Conservation (phyloP, 2,329 filamentous ascomycete species). For the Ascochyta viciae-villosae region DNA sequence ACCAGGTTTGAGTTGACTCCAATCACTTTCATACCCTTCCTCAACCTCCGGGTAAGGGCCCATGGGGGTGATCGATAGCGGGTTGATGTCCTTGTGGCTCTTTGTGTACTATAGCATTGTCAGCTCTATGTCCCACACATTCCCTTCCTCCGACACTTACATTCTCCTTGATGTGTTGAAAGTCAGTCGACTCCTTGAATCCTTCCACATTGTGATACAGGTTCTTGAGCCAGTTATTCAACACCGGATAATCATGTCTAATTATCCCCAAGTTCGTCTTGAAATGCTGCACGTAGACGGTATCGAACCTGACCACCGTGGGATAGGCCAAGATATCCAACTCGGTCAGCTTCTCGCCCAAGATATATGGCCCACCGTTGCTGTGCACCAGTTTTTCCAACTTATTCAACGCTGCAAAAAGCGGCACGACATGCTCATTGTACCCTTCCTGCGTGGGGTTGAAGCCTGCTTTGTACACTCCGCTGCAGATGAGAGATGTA, state of each 20-base stretch:
- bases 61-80: constrained; percentile 66
- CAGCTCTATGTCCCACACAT: background rate
- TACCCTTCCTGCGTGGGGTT: constrained; percentile 63
- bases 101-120: constrained; percentile 59
- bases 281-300: constrained; percentile 70
- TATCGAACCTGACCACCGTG: constrained; percentile 66
- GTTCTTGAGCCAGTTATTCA: constrained; percentile 67
- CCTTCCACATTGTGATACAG: constrained; percentile 65
- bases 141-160: constrained; percentile 31
- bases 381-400: constrained; percentile 59
- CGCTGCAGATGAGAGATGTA: constrained; percentile 63
- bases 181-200: constrained; percentile 67
- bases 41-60: constrained; percentile 68
- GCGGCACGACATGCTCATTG: constrained; percentile 59
- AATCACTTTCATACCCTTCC: constrained; percentile 58
- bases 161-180: constrained; percentile 73
- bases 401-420: constrained; percentile 67
- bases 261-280: constrained; percentile 70
- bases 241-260: constrained; percentile 65
- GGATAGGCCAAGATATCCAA: constrained; percentile 65
- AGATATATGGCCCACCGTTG: constrained; percentile 62
- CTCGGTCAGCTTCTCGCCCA: constrained; percentile 64
- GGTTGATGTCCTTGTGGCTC: constrained; percentile 66
- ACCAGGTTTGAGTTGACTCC: constrained; percentile 57
- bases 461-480: constrained; percentile 70